Percentiles rank a stretch among this genome's conserved stretches.
phyloP scores from a whole-genome alignment of 805 yeast genomes.

The Tetrapisispora arboricola region DNA sequence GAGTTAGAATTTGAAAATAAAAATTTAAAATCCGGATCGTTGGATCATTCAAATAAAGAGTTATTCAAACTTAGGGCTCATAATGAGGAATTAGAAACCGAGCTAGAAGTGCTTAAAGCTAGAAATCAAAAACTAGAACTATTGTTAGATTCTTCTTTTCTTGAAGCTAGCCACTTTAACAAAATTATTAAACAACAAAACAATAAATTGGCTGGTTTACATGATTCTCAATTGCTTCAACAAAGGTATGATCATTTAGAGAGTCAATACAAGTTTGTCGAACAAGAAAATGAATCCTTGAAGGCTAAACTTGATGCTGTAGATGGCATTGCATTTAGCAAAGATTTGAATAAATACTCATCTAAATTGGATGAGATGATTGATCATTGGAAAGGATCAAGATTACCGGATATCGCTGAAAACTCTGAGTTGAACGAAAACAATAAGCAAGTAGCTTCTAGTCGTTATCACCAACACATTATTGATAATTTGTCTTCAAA shows the following conservation, averaged over 20 bases:
- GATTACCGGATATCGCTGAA: conserved; percentile 3
- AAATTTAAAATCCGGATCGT: background rate
- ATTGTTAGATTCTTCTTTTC: conserved; percentile 41
- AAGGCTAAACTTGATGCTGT: conserved; percentile 31
- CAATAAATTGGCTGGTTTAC: conserved; percentile 36
- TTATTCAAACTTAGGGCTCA: conserved; percentile 10
- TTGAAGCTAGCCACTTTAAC: conserved; percentile 44
- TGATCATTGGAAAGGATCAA: conserved; percentile 17
- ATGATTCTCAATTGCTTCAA: conserved; percentile 27
- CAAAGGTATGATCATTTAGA: conserved; percentile 41
- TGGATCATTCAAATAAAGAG: conserved; percentile 21
- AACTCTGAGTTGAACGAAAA: background rate
- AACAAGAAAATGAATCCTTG: conserved; percentile 35
- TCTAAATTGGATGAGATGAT: conserved; percentile 22
- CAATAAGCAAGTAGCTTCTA: conserved; percentile 3
- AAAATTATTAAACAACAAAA: conserved; percentile 45
- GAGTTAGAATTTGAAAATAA: conserved; percentile 31
- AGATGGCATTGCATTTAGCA: conserved; percentile 25
- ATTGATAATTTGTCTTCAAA: conserved; percentile 41
- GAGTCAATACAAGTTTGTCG: conserved; percentile 35
- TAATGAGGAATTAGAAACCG: conserved; percentile 31
- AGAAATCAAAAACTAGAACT: conserved; percentile 41
- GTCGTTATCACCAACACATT: conserved; percentile 20
- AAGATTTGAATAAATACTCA: conserved; percentile 21
- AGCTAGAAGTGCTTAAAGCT: conserved; percentile 34